Evolutionary conservation across 176 grass and related monocot species (phyloP), one percentile per base, ranked within the genome.

Genomic region (Avena insularis): DNA sequence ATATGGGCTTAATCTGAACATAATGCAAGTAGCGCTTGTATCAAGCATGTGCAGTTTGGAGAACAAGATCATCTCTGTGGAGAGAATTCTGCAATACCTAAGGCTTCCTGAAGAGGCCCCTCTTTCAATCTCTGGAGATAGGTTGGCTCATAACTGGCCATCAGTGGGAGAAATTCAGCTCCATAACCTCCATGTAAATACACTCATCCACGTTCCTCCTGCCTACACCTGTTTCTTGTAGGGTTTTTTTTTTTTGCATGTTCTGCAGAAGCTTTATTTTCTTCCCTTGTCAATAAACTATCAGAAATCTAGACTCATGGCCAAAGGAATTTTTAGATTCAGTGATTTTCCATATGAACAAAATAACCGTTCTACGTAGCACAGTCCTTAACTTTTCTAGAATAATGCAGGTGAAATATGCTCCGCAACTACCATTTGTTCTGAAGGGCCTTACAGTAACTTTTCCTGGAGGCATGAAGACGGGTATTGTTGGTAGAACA

Each of bases 1-100:
- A 81, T 92, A 95, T 45, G 95, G 93, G n/a, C 91, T 98, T 85
- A 95, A 88, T 79, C 82, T 98, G 90, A 98, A 98, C 66, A 90
- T 90, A 86, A 55, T 93, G 66, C 95, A 93, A 89, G 58, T 84
- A 54, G 92, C 77, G 80, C 89, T 95, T 83, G 80, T 98, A 55
- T 95, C 89, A 88, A 85, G 60, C 87, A 29, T 93, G 86, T 93
- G 95, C 81, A 87, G 45, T 79, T 79, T 95, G 21, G 93, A 98
- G 79, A 98, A 93, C 89, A 87, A 71, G 64, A 95, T 97, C 43
- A 93, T 97, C 81, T 95, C 95, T 65, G 91, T 95, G 10, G 95
- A 97, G 80, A 88, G 93, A 75, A 75, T 93, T 79, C 58, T 98
- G 51, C 93, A 95, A 89, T 98, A 97, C 66, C 86, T 84, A 16